Percentiles rank a stretch among this genome's conserved stretches.
Conservation (phyloP, 2,329 filamentous ascomycete species). For the Dactylellina parvicollis region DNA sequence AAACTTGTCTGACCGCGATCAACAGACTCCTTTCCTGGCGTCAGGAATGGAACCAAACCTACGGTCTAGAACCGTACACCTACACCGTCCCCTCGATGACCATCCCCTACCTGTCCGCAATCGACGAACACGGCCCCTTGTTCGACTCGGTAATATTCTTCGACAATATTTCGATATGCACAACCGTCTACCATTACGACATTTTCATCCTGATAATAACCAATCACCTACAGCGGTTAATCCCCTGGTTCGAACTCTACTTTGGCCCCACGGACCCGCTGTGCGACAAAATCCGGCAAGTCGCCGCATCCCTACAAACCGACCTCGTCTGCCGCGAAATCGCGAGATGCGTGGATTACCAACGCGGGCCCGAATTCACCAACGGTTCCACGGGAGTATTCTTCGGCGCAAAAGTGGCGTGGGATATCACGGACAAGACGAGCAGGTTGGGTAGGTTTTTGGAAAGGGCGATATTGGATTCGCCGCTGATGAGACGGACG, state of each 20-base stretch:
- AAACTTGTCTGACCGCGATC: conserved; percentile 14
- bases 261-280: conserved; percentile 27
- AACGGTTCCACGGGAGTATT: conserved; percentile 36
- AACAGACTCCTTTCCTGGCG: conserved; percentile 45
- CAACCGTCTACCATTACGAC: conserved; percentile 41
- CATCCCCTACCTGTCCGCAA: conserved; percentile 21
- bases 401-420: conserved; percentile 43
- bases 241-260: conserved; percentile 50
- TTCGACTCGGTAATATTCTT: conserved; percentile 45
- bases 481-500: conserved; percentile 34
- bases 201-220: conserved; percentile 20
- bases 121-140: conserved; percentile 33
- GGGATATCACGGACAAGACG: conserved; percentile 27
- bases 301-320: conserved; percentile 12
- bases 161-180: conserved; percentile 48
- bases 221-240: conserved; percentile 22
- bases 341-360: conserved; percentile 39
- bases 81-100: conserved; percentile 26
- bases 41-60: conserved; percentile 43
- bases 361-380: conserved; percentile 30
- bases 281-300: conserved; percentile 13
- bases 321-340: conserved; percentile 31
- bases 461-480: conserved; percentile 23
- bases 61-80: conserved; percentile 39
- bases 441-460: conserved; percentile 30